Percentiles rank a stretch among this genome's conserved stretches.
These are phyloP conservation scores for Micractinium sp. DNA, from an alignment of 139 green algal genomes.

Conservation along the genomic window DNA sequence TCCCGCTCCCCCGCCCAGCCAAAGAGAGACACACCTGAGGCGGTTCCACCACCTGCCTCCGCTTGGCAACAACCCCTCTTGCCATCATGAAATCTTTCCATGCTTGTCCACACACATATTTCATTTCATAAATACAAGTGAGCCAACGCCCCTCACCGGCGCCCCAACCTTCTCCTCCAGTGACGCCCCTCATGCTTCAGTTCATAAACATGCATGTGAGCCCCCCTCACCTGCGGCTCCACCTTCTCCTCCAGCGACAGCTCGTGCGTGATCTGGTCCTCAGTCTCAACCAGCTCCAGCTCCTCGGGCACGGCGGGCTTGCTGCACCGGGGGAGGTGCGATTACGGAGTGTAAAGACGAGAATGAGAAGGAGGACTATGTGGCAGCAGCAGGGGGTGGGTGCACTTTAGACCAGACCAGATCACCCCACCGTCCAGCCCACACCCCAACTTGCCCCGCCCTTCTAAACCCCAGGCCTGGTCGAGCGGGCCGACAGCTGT, in stretches of 20 bases:
- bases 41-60: too few relatives aligned
- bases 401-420: neutral
- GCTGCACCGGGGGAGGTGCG: neutral
- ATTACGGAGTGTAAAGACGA: neutral
- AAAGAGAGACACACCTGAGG: too few relatives aligned
- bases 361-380: neutral
- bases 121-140: too few relatives aligned
- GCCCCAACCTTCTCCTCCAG: conserved; percentile 70
- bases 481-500: too few relatives aligned
- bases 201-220: too few relatives aligned
- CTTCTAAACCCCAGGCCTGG: too few relatives aligned
- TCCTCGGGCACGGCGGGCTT: conserved; percentile 67
- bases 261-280: conserved; percentile 98
- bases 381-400: neutral
- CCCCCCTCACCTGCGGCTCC: conserved; percentile 1
- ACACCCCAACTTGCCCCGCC: too few relatives aligned
- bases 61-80: too few relatives aligned
- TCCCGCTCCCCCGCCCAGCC: too few relatives aligned
- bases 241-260: conserved; percentile 77
- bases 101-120: too few relatives aligned
- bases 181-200: too few relatives aligned
- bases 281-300: conserved; percentile 94
- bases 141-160: neutral
- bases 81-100: too few relatives aligned
- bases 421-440: neutral